These are phyloP conservation scores for Coemansia sp. DNA, from an alignment of 192 early-diverging fungal species.

Conservation along the genomic window DNA sequence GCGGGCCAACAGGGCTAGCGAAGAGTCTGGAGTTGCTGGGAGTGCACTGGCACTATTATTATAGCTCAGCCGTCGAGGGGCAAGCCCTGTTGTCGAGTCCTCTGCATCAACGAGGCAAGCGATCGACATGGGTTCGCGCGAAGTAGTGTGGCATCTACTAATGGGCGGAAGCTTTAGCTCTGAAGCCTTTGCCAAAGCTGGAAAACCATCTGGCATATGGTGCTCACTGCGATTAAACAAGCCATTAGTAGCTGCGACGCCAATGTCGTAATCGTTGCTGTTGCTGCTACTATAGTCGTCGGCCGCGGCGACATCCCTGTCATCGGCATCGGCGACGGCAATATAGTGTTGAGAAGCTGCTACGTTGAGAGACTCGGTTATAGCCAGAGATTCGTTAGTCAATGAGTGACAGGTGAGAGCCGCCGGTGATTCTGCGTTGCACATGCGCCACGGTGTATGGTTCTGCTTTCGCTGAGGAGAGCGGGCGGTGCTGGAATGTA, in stretches of 20 bases:
- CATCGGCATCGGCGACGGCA: background rate
- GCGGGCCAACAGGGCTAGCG: background rate
- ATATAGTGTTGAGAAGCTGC: background rate
- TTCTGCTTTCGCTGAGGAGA: background rate
- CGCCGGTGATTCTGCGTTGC: background rate
- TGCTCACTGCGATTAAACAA: background rate
- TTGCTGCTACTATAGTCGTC: constrained; percentile 5
- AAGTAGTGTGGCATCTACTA: background rate
- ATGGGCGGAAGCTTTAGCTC: constrained; percentile 26
- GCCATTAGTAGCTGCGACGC: background rate
- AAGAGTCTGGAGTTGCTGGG: background rate
- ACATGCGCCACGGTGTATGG: background rate
- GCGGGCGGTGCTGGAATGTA: background rate
- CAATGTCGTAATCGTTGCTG: background rate
- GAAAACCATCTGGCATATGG: background rate
- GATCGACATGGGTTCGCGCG: constrained; percentile 32
- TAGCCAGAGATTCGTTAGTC: background rate
- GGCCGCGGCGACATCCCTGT: background rate
- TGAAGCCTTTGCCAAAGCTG: background rate
- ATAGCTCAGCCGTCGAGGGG: background rate
- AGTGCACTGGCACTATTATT: background rate
- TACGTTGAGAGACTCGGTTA: background rate
- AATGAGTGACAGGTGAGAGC: background rate
- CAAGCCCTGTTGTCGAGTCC: background rate
- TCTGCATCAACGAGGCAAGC: constrained; percentile 28